Evolutionary conservation across 169 alveolate genomes (phyloP), one percentile per base, ranked within the genome.

Genomic region (Plasmodium vinckei): DNA sequence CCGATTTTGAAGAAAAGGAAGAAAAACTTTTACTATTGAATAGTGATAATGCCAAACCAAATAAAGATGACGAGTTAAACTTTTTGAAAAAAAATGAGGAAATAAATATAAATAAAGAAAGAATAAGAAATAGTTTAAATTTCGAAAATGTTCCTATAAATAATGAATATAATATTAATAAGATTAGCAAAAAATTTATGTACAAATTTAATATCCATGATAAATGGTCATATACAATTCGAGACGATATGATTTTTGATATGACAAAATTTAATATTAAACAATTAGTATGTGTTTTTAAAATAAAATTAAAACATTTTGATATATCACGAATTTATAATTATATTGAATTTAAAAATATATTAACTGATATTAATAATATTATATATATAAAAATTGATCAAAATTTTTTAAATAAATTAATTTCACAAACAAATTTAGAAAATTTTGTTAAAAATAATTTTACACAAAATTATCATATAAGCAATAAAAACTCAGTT

Each of bases 271-370:
- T 79, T 9, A 9, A 67, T 49, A 67, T 79, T 60, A 64, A 79
- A 25, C 90, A 79, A 49, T 71, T 79, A 1, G 90, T 79, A 25
- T 49, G 72, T 47, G 90, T 79, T 27, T 79, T 79, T 79, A 79
- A 67, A 42, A 49, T 79, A 27, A 51, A 79, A 69, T 68, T 79
- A 69, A 79, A 49, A 39, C 33, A 79, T 67, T 79, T 79, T 60
- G 84, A 79, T 10, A 68, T 79, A 39, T 15, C 60, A 21, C 51
- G 44, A 67, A 65, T 79, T 44, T 79, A 54, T 59, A 65, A 47
- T 12, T 79, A 79, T 79, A 23, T 19, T 15, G 90, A 79, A 79
- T 79, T 79, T 67, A 79, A 79, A 59, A 79, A 79, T 44, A 79
- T 79, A 21, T 13, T 68, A 54, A 79, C 69, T 21, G 90, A 79